phyloP scores from a whole-genome alignment of 345 rosid genomes.

The Trapa bicornis region DNA sequence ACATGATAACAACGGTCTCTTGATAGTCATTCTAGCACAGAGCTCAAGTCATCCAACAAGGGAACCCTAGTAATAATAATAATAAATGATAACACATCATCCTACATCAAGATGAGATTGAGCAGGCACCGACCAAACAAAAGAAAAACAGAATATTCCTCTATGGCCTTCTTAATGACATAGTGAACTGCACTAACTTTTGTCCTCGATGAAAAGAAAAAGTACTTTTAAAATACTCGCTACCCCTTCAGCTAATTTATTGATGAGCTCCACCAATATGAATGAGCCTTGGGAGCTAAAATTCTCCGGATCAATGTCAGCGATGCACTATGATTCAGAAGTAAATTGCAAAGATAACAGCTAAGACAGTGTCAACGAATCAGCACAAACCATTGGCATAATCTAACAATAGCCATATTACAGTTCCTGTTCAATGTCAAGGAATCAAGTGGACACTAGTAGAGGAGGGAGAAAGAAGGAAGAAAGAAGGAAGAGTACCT shows the following conservation, averaged over 20 bases:
- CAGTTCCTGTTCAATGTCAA: too few species aligned
- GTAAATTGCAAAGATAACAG: too few species aligned
- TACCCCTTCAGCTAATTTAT: background rate
- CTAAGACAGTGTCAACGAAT: too few species aligned
- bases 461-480: background rate
- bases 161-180: background rate
- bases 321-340: too few species aligned
- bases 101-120: background rate
- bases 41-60: background rate
- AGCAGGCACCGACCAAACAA: background rate
- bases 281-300: too few species aligned
- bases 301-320: too few species aligned
- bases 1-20: background rate
- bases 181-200: background rate
- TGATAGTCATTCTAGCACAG: background rate
- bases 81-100: background rate
- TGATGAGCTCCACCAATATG: background rate
- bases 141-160: background rate
- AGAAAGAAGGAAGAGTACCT: constrained; percentile 24
- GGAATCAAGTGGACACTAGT: too few species aligned
- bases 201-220: background rate
- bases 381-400: too few species aligned
- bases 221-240: background rate
- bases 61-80: background rate
- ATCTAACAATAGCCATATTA: too few species aligned